Conservation (phyloP, 2,329 filamentous ascomycete species). For the Fonsecaea monophora region DNA sequence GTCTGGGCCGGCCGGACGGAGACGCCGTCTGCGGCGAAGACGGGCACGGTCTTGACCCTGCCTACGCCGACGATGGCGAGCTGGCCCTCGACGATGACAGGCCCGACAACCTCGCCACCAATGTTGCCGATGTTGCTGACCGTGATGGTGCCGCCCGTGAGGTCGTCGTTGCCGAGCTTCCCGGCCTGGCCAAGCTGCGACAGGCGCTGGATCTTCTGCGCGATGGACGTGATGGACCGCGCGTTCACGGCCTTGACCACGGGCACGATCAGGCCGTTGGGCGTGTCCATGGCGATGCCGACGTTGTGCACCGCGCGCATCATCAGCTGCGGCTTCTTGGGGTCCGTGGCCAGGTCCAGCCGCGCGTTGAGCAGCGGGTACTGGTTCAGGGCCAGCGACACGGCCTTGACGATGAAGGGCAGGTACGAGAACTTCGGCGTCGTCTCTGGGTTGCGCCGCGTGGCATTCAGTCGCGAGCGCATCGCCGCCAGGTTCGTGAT, state of each 20-base stretch:
- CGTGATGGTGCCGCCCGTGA: slow-evolving; percentile 88
- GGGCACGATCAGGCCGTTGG: slow-evolving; percentile 84
- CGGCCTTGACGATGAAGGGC: slow-evolving; percentile 93
- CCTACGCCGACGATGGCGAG: slow-evolving; percentile 92
- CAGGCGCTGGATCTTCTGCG: slow-evolving; percentile 75
- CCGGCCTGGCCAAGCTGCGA: slow-evolving; percentile 75
- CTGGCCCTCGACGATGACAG: slow-evolving; percentile 88
- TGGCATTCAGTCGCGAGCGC: slow-evolving; percentile 76
- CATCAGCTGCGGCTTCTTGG: slow-evolving; percentile 74
- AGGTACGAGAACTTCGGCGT: slow-evolving; percentile 81
- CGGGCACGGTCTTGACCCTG: slow-evolving; percentile 77
- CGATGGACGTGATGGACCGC: slow-evolving; percentile 78
- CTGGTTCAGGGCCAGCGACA: slow-evolving; percentile 80
- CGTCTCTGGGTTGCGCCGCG: slow-evolving; percentile 48
- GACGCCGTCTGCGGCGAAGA: slow-evolving; percentile 66
- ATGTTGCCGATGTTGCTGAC: slow-evolving; percentile 97
- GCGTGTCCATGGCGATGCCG: slow-evolving; percentile 93
- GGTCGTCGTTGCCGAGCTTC: slow-evolving; percentile 75
- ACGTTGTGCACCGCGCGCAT: slow-evolving; percentile 90
- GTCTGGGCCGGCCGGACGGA: slow-evolving; percentile 77
- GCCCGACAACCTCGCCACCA: slow-evolving; percentile 88
- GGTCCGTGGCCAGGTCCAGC: slow-evolving; percentile 68
- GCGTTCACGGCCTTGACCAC: slow-evolving; percentile 84
- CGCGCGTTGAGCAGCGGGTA: slow-evolving; percentile 89
- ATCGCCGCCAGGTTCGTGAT: slow-evolving; percentile 76